These are phyloP conservation scores for Francoa sonchifolia DNA, from an alignment of 441 rosid genomes.

Conservation along the genomic window DNA sequence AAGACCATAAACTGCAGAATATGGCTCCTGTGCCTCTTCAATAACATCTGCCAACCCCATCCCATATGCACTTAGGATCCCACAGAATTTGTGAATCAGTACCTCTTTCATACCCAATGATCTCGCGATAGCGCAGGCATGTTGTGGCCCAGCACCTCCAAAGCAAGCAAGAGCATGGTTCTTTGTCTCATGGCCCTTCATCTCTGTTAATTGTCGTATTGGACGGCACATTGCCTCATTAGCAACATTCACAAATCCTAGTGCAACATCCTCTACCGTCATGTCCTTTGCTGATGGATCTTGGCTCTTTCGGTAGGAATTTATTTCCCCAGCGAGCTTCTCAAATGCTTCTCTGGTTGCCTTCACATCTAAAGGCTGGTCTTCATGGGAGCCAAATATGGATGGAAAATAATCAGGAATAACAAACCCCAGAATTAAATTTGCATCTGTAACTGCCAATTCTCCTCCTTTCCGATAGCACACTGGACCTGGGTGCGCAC, in stretches of 20 bases:
- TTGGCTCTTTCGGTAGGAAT: constrained; percentile 64
- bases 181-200: constrained; percentile 94
- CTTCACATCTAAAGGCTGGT: constrained; percentile 60
- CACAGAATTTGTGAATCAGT: constrained; percentile 75
- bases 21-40: constrained; percentile 92
- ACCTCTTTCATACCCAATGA: constrained; percentile 89
- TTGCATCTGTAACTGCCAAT: constrained; percentile 87
- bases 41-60: constrained; percentile 98
- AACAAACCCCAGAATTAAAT: constrained; percentile 69
- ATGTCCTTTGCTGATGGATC: constrained; percentile 63
- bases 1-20: constrained; percentile 63
- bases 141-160: constrained; percentile 98
- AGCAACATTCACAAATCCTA: constrained; percentile 86
- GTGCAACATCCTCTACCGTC: constrained; percentile 77
- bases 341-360: constrained; percentile 65
- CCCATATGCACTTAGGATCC: constrained; percentile 90
- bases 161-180: constrained; percentile 92
- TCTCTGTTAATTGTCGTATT: constrained; percentile 82
- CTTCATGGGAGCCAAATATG: constrained; percentile 77
- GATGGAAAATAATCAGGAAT: constrained; percentile 90
- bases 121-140: constrained; percentile 90
- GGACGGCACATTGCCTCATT: constrained; percentile 98
- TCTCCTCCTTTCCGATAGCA: constrained; percentile 91
- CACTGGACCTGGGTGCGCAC: constrained; percentile 96
- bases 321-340: constrained; percentile 63